Evolutionary conservation across 805 yeast species (phyloP), one percentile per base, ranked within the genome.

Genomic region (Wickerhamomyces rabaulensis): DNA sequence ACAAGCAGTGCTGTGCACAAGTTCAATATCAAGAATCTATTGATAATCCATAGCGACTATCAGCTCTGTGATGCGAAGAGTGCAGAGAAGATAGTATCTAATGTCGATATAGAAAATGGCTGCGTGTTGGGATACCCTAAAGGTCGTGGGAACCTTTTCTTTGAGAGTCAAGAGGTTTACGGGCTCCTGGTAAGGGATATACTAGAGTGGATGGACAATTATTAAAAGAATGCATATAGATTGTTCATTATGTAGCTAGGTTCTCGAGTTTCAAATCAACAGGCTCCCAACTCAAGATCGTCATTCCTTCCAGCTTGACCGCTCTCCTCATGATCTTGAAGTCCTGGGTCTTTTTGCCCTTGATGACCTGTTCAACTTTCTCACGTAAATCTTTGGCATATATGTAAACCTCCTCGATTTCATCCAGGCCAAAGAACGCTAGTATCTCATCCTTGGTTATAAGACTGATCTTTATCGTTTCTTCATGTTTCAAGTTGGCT

Each of bases 371-470:
- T 4, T 26, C 15, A 23, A 58, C 35, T 3, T 44, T 43, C 9
- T 36, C 21, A 26, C 45, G 44, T 20, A 54, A 23, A 15, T 45
- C 46, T 10, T 41, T 36, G 3, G 51, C 37, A 1, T 44, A 42
- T 15, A 57, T 41, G 43, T 59, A 59, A 3, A 50, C 50, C 23
- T 55, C 57, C 42, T 59, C 63, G 27, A 56, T 40, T 38, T 58
- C 63, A 15, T 44, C 25, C 49, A 56, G 45, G 2, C 49, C 55
- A 16, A 58, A 39, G 43, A 59, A 59, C n/a, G 39, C 43, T 22
- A 49, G 41, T 1, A 55, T 42, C 19, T 58, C 58, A 3, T 44
- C 25, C 19, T 35, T 43, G 1, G 46, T 41, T 20, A 41, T 31
- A 4, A 58, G 21, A 3, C 55, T 41, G 5, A 57, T 43, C 17